Conservation (phyloP, 106 monocot genomes). For the Alisma plantagoaquatica region DNA sequence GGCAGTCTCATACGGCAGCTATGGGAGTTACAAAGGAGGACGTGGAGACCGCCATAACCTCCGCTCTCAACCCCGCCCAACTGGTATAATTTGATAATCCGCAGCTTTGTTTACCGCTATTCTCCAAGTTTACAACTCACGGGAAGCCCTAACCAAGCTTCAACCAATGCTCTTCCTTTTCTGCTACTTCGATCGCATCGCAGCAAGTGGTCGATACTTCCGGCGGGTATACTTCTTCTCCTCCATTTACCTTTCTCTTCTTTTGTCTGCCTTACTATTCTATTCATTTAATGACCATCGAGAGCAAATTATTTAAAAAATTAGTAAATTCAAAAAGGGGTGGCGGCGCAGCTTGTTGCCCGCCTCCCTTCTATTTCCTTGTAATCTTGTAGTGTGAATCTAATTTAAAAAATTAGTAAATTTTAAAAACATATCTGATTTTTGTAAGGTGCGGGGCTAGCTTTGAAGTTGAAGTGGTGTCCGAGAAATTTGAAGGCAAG, state of each 20-base stretch:
- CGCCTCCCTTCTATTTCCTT: too few species aligned
- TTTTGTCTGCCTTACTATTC: too few species aligned
- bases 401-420: neutral
- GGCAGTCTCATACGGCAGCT: too few species aligned
- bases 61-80: slow-evolving; percentile 55
- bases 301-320: too few species aligned
- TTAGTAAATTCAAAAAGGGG: too few species aligned
- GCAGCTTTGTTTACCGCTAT: neutral
- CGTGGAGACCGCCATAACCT: slow-evolving; percentile 55
- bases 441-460: slow-evolving; percentile 76
- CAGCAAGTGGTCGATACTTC: slow-evolving; percentile 86
- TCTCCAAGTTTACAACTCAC: neutral
- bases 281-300: too few species aligned
- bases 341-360: too few species aligned
- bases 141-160: slow-evolving; percentile 22
- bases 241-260: neutral
- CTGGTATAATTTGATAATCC: slow-evolving; percentile 36
- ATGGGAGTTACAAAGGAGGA: slow-evolving; percentile 81
- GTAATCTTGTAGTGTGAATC: neutral
- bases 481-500: slow-evolving; percentile 94
- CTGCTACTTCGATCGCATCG: neutral
- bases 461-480: slow-evolving; percentile 77
- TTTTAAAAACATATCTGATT: neutral
- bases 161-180: slow-evolving; percentile 1
- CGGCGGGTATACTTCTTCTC: slow-evolving; percentile 41